phyloP scores from a whole-genome alignment of 1,139 yeast species.

The Blastobotrys aristatus region DNA sequence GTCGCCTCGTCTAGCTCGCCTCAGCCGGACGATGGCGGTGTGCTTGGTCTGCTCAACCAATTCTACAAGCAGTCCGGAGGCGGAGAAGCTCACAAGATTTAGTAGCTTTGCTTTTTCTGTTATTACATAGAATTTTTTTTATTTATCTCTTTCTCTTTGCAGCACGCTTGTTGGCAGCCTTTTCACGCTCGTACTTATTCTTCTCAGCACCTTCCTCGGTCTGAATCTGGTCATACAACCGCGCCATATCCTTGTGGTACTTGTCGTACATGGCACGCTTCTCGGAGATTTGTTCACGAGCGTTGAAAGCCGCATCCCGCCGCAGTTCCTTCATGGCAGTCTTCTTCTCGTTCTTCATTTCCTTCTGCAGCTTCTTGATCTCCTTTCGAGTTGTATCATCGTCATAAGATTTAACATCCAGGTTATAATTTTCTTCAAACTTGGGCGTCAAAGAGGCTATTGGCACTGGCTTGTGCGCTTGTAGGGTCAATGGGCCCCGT shows the following conservation, averaged over 20 bases:
- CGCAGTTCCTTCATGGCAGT: conserved; percentile 84
- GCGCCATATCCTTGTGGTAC: conserved; percentile 87
- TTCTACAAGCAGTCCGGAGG: conserved; percentile 48
- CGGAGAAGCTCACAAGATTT: conserved; percentile 19
- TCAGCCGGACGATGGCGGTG: conserved; percentile 45
- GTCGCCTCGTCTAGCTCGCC: neutral
- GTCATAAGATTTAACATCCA: conserved; percentile 90
- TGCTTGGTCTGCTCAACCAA: conserved; percentile 77
- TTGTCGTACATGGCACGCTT: conserved; percentile 70
- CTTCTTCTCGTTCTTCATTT: conserved; percentile 88
- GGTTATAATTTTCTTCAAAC: conserved; percentile 93
- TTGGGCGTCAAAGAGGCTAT: conserved; percentile 85
- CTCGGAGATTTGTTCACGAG: conserved; percentile 76
- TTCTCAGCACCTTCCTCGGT: conserved; percentile 94
- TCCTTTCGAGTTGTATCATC: conserved; percentile 78
- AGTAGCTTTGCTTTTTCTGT: neutral
- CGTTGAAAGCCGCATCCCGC: conserved; percentile 79
- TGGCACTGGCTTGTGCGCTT: conserved; percentile 79
- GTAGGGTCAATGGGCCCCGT: conserved; percentile 74
- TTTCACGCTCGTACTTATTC: conserved; percentile 85
- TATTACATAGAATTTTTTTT: neutral
- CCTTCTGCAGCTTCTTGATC: conserved; percentile 71
- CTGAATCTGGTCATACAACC: conserved; percentile 76
- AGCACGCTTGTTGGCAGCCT: conserved; percentile 52
- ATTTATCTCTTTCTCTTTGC: neutral